Conservation (phyloP, 345 rosid species). For the Euclidium syriacum region DNA sequence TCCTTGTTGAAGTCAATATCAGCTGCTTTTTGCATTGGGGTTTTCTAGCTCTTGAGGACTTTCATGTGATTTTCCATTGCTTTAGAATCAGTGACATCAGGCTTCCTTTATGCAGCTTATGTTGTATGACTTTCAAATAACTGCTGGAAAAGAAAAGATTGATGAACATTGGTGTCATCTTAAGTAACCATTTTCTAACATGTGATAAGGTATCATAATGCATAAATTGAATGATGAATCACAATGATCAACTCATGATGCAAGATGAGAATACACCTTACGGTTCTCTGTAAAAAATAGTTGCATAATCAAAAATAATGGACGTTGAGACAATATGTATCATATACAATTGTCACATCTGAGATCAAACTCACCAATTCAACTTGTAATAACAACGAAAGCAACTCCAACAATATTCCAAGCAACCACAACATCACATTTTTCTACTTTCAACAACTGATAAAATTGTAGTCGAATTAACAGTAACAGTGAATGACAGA, state of each 20-base stretch:
- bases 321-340: no score
- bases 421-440: no score
- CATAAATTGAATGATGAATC: not conserved
- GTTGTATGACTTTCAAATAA: constrained; percentile 25
- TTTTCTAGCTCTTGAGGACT: constrained; percentile 53
- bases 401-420: no score
- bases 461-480: no score
- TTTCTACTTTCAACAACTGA: no score
- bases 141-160: constrained; percentile 28
- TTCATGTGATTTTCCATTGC: constrained; percentile 31
- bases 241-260: not conserved
- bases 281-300: constrained; percentile 15
- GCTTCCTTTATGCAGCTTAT: constrained; percentile 29
- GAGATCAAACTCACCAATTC: no score
- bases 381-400: no score
- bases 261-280: constrained; percentile 18
- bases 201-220: not conserved
- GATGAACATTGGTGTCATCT: not conserved
- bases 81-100: constrained; percentile 30
- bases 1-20: not conserved
- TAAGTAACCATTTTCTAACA: not conserved
- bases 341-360: no score
- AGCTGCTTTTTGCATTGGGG: constrained; percentile 27
- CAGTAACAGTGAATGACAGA: no score
- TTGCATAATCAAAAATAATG: no score